phyloP scores from a whole-genome alignment of 2,329 filamentous ascomycete species.

The Fulvia fulva region DNA sequence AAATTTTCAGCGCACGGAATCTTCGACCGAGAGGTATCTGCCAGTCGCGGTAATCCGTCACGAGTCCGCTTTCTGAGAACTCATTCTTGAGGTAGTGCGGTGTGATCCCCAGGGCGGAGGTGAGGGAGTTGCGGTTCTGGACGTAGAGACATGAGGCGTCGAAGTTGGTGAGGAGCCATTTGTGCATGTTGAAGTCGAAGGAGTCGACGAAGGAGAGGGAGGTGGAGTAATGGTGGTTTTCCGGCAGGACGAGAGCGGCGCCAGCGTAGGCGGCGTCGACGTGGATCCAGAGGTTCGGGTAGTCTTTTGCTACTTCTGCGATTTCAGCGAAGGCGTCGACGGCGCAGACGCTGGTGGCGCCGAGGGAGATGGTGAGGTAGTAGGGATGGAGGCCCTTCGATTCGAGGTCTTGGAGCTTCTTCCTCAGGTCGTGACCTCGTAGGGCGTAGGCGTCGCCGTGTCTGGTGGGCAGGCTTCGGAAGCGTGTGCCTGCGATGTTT shows the following conservation, averaged over 20 bases:
- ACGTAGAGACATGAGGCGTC: conserved; percentile 80
- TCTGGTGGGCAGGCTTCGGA: conserved; percentile 62
- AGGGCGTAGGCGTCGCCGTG: conserved; percentile 65
- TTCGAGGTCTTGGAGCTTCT: conserved; percentile 61
- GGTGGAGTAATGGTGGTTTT: conserved; percentile 66
- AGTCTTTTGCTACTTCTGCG: conserved; percentile 51
- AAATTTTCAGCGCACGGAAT: conserved; percentile 87
- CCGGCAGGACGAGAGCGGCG: conserved; percentile 74
- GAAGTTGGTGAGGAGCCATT: conserved; percentile 94
- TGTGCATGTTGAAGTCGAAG: conserved; percentile 95
- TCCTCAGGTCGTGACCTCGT: conserved; percentile 59
- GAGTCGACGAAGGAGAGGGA: conserved; percentile 69
- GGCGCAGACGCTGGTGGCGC: conserved; percentile 84
- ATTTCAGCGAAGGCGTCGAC: conserved; percentile 76
- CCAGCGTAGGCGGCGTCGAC: conserved; percentile 92
- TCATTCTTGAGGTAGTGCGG: conserved; percentile 79
- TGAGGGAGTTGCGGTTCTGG: conserved; percentile 69
- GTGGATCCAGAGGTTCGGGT: conserved; percentile 76
- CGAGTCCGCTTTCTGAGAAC: conserved; percentile 74
- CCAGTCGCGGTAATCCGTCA: conserved; percentile 96
- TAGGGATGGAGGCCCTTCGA: conserved; percentile 74
- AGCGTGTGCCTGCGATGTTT: conserved; percentile 79
- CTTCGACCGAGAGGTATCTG: conserved; percentile 87
- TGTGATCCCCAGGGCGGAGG: conserved; percentile 71
- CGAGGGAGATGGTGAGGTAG: conserved; percentile 77